These are phyloP conservation scores for Aspergillus mulundensis DNA, from an alignment of 495 filamentous ascomycete species.

Conservation along the genomic window DNA sequence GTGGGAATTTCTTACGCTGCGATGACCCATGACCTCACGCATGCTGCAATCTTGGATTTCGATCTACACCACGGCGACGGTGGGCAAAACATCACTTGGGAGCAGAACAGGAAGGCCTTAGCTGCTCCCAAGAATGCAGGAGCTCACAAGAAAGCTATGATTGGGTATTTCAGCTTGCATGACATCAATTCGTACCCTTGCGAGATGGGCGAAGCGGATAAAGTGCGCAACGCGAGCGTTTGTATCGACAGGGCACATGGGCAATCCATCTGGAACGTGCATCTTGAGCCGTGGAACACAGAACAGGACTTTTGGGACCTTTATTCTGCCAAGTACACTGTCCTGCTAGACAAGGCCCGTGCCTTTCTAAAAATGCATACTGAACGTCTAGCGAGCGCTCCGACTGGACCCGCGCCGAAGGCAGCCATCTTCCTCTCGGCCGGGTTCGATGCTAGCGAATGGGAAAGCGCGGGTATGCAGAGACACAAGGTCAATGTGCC, in stretches of 20 bases:
- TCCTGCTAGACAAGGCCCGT: constrained; percentile 75
- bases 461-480: constrained; percentile 90
- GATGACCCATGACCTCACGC: constrained; percentile 76
- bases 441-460: constrained; percentile 94
- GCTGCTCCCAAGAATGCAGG: constrained; percentile 60
- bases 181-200: constrained; percentile 98
- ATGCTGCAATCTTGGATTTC: constrained; percentile 95
- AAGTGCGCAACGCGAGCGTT: constrained; percentile 84
- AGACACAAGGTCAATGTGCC: constrained; percentile 91
- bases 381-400: constrained; percentile 50
- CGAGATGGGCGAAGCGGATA: constrained; percentile 81
- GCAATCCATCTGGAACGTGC: constrained; percentile 95
- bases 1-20: constrained; percentile 90
- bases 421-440: constrained; percentile 92
- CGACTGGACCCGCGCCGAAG: constrained; percentile 56
- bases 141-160: constrained; percentile 71
- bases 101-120: constrained; percentile 64
- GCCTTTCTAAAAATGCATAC: constrained; percentile 67
- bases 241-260: constrained; percentile 90
- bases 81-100: constrained; percentile 87
- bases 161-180: constrained; percentile 94
- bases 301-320: constrained; percentile 81
- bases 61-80: constrained; percentile 97
- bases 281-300: constrained; percentile 80
- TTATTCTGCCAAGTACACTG: constrained; percentile 71